Percentiles rank a stretch among this genome's conserved stretches.
These are phyloP conservation scores for Camellia granthamiana DNA, from an alignment of 148 eudicot genomes.

Conservation along the genomic window DNA sequence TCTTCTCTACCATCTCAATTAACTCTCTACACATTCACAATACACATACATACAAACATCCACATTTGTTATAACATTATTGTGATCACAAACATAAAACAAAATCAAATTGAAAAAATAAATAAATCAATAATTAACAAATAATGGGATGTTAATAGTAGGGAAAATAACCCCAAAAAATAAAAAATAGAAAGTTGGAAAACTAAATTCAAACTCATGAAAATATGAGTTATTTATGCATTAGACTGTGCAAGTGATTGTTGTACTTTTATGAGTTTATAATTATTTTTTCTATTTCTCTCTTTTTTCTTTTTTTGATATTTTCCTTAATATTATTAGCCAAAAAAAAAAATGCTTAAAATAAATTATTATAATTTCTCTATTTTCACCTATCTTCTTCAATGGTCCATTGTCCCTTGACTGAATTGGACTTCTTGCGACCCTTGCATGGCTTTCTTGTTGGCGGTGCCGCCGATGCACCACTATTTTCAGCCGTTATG, in stretches of 20 bases:
- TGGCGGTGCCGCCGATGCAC: neutral
- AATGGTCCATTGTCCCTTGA: constrained; percentile 89
- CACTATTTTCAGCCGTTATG: constrained; percentile 31
- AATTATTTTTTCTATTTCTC: too few species aligned
- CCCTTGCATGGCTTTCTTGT: constrained; percentile 24
- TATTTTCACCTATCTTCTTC: constrained; percentile 81
- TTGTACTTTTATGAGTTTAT: too few species aligned
- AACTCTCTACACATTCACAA: constrained; percentile 33
- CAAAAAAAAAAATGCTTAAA: neutral
- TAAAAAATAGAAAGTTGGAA: neutral
- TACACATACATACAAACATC: neutral
- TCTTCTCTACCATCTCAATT: constrained; percentile 62
- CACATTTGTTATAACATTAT: neutral
- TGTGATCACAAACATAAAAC: neutral
- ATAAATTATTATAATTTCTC: neutral
- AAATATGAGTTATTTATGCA: too few species aligned
- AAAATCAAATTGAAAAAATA: neutral
- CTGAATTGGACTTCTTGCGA: constrained; percentile 50
- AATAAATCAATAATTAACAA: neutral
- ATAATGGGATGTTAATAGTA: neutral
- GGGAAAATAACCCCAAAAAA: too few species aligned
- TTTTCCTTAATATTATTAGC: neutral
- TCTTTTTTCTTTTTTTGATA: neutral
- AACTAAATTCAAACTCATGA: too few species aligned
- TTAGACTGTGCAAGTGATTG: too few species aligned